Percentiles rank a stretch among this genome's conserved stretches.
Conservation (phyloP, 2,329 filamentous ascomycete genomes). For the Aspergillus sp. region DNA sequence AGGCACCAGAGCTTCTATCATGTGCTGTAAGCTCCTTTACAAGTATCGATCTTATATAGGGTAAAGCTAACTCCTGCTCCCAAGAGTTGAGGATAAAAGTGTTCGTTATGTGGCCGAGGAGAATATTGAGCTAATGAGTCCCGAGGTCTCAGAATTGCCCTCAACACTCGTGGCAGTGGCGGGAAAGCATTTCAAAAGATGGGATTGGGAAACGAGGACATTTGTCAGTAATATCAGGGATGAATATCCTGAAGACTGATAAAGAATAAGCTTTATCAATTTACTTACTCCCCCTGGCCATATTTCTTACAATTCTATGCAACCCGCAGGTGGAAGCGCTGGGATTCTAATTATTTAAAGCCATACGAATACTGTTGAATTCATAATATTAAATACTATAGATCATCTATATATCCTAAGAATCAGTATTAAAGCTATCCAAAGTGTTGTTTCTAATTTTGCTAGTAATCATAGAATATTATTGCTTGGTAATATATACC, state of each 20-base stretch:
- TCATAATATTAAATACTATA: no score
- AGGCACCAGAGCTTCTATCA: constrained; percentile 77
- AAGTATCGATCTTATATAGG: not conserved
- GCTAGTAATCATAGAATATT: no score
- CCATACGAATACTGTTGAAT: not conserved
- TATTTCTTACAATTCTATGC: no score
- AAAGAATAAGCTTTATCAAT: not conserved
- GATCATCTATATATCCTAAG: no score
- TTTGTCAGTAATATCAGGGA: not conserved
- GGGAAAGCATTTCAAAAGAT: constrained; percentile 86
- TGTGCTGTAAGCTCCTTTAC: constrained; percentile 68
- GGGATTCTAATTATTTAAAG: not conserved
- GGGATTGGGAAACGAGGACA: constrained; percentile 56
- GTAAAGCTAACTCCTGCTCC: constrained; percentile 20
- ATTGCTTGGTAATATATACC: no score
- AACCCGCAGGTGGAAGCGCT: no score
- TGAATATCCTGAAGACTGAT: constrained; percentile 6
- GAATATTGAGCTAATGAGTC: constrained; percentile 68
- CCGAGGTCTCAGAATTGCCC: constrained; percentile 55
- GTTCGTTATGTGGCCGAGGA: constrained; percentile 78
- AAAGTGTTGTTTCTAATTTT: no score
- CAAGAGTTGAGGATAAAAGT: constrained; percentile 66
- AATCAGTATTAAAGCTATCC: no score
- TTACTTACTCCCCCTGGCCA: no score
- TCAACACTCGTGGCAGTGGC: constrained; percentile 63